A percentile compares a stretch with the other conserved stretches of the same genome.
These are phyloP conservation scores for Nicotiana benthamiana DNA, from an alignment of 257 asterid species.

Conservation along the genomic window DNA sequence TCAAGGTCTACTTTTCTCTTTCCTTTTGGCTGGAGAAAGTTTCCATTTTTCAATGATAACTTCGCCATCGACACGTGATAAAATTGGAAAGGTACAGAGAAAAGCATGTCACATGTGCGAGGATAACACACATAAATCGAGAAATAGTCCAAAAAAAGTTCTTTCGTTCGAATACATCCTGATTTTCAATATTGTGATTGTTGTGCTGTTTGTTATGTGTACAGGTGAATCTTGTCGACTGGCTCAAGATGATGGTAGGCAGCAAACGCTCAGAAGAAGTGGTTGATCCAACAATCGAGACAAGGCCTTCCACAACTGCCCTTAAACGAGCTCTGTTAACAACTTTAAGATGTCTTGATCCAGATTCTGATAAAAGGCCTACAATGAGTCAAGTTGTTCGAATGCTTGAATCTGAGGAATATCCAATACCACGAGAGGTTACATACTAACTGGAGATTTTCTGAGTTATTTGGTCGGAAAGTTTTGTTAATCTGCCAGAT, in stretches of 20 bases:
- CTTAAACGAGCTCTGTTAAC: conserved; percentile 66
- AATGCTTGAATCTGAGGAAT: conserved; percentile 80
- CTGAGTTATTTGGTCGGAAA: neutral
- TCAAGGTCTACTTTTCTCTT: neutral
- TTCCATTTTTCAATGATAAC: neutral
- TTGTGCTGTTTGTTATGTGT: neutral
- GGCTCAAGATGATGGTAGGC: conserved; percentile 91
- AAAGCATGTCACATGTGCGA: no score
- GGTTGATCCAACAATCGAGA: conserved; percentile 57
- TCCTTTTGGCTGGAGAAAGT: neutral
- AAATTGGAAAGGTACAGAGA: no score
- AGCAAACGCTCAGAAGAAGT: conserved; percentile 54
- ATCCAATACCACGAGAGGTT: conserved; percentile 70
- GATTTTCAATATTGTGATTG: neutral
- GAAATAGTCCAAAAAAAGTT: no score
- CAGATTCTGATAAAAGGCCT: conserved; percentile 73
- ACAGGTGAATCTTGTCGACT: conserved; percentile 77
- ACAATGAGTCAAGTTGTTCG: conserved; percentile 78
- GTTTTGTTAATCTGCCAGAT: neutral
- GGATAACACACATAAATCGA: no score
- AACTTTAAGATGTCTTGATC: conserved; percentile 77
- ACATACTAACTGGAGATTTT: neutral
- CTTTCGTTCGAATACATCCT: neutral
- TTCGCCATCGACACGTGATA: no score
- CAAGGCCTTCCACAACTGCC: conserved; percentile 54